Percentiles rank a stretch among this genome's conserved stretches.
Conservation (phyloP, 2,329 filamentous ascomycete species). For the Arthrobotrys megalospora region DNA sequence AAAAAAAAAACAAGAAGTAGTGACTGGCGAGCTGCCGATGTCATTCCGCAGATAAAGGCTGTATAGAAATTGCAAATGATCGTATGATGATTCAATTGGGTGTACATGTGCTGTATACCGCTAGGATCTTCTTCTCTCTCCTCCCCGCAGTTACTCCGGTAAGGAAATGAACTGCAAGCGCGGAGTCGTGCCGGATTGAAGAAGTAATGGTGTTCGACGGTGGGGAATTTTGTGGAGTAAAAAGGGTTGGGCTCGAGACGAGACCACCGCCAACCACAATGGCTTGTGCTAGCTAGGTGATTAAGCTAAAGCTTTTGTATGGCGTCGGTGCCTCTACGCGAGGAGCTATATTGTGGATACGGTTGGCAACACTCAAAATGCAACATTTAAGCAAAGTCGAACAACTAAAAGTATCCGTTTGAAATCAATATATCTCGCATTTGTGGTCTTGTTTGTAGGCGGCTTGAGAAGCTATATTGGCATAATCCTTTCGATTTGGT, state of each 20-base stretch:
- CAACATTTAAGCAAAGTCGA: neutral
- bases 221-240: neutral
- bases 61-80: too few species aligned
- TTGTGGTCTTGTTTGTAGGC: too few species aligned
- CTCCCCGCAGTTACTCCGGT: constrained; percentile 42
- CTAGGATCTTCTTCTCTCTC: too few species aligned
- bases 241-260: constrained; percentile 7
- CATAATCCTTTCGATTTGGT: too few species aligned
- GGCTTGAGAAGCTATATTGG: too few species aligned
- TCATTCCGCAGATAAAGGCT: constrained; percentile 1
- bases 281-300: neutral
- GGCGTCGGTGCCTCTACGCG: neutral
- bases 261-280: too few species aligned
- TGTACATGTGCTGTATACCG: neutral
- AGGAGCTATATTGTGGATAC: neutral
- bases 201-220: neutral
- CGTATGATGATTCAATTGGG: neutral
- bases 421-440: too few species aligned
- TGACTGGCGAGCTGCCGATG: constrained; percentile 14
- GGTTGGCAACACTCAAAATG: neutral
- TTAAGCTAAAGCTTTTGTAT: neutral
- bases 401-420: too few species aligned
- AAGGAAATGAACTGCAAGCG: neutral
- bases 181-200: constrained; percentile 24
- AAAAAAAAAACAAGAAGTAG: neutral